Base-by-base conservation (phyloP, 768 basidiomycete species). In the Asterophora parasitica region DNA sequence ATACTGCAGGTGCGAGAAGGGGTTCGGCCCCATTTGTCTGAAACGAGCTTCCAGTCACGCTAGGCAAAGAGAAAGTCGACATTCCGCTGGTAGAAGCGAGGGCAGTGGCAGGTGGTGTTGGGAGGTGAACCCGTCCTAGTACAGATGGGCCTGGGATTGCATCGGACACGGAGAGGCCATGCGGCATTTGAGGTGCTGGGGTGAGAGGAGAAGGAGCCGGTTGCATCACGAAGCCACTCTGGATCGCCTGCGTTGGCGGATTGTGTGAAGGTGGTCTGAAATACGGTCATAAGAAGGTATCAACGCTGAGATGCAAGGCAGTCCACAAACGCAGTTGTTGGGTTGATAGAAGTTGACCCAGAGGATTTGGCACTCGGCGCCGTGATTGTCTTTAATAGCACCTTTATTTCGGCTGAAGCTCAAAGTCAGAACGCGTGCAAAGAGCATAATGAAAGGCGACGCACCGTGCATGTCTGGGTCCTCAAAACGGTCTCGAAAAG, bases 381-480 rank as follows among this genome's bases (percentile, higher is more conserved):
- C 26, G 42, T 45, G n/a, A 52, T 41, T 1, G 54, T 55, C 28
- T 52, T 51, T 9, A 55, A 31, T 20, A 55, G 34, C 11, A 41
- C 34, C 43, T 44, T 50, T 15, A 51, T 19, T 48, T 50, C 47
- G 38, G 49, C 52, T 52, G 28, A 15, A 17, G 44, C 26, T 38
- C 12, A 31, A n/a, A 33, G 28, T 43, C 27, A 49, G 46, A 31
- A 9, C 47, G 23, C 11, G 34, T 26, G 9, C 2, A 35, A 43
- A 39, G 35, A 3, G 27, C 17, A 34, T n/a, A 17, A 12, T 32
- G 23, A 46, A 40, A 15, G 32, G 4, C n/a, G 39, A 28, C 55
- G 40, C 37, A 69, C 73, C 57, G 50, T 64, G 59, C 19, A 70
- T 50, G 4, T 63, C 52, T 39, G 63, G 61, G 39, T 74, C 72